A percentile compares a stretch with the other conserved stretches of the same genome.
Conservation (phyloP, 371 early-diverging fungal species). For the Amoeboradix gromovi region DNA sequence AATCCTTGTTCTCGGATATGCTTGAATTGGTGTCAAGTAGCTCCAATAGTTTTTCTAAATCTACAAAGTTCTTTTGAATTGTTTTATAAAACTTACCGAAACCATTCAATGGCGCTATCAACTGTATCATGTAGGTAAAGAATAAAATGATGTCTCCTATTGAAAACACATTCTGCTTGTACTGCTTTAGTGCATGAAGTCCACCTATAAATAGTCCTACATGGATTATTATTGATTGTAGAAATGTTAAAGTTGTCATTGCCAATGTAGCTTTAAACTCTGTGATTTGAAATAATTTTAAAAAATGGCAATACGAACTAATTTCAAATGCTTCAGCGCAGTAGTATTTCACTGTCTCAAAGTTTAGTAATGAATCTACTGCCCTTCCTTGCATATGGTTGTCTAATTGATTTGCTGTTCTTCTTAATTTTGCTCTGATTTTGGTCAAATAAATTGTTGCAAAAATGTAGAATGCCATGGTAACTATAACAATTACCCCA, state of each 20-base stretch:
- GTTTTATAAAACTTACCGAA: conserved; percentile 26
- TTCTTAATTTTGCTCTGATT: conserved; percentile 59
- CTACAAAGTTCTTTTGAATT: conserved; percentile 52
- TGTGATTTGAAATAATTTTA: conserved; percentile 44
- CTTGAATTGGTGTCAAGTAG: conserved; percentile 30
- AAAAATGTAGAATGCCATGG: conserved; percentile 54
- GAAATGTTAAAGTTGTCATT: conserved; percentile 41
- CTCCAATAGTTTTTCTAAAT: conserved; percentile 74
- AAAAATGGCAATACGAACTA: conserved; percentile 34
- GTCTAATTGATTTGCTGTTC: conserved; percentile 33
- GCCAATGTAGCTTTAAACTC: conserved; percentile 37
- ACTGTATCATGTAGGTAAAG: conserved; percentile 45
- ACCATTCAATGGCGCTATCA: conserved; percentile 40
- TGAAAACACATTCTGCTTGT: conserved; percentile 30
- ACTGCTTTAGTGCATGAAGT: conserved; percentile 42
- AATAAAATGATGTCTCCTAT: conserved; percentile 65
- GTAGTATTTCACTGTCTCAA: conserved; percentile 78
- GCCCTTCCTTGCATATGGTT: conserved; percentile 12
- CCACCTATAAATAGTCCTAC: conserved; percentile 36
- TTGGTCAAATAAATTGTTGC: conserved; percentile 56
- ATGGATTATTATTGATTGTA: conserved; percentile 54
- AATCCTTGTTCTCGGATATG: not conserved
- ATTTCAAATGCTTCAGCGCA: conserved; percentile 36
- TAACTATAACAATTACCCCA: conserved; percentile 47
- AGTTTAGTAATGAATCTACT: conserved; percentile 74